These are phyloP conservation scores for Claviceps capensis DNA, from an alignment of 2,329 filamentous ascomycete genomes.

Conservation along the genomic window DNA sequence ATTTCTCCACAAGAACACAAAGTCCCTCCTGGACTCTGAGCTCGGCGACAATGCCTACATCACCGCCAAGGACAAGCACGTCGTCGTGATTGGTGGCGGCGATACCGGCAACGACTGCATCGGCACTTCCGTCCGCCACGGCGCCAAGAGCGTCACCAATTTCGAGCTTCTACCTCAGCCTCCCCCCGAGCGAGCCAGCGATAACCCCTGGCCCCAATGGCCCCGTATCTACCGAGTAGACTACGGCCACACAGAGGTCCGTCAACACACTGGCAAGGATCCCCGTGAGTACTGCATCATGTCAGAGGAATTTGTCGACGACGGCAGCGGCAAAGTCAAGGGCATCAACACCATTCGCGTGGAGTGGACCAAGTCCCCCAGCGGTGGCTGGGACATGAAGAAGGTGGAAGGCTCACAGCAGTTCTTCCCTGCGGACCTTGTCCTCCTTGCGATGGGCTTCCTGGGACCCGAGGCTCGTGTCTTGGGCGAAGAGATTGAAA, in stretches of 20 bases:
- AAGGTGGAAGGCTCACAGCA: conserved; percentile 85
- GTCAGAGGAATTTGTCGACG: conserved; percentile 91
- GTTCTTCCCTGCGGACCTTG: conserved; percentile 91
- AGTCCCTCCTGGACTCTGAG: conserved; percentile 87
- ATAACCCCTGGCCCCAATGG: conserved; percentile 99
- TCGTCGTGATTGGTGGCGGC: conserved; percentile 93
- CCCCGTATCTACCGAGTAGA: conserved; percentile 96
- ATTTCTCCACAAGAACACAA: conserved; percentile 94
- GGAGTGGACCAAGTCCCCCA: conserved; percentile 84
- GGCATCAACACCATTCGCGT: conserved; percentile 93
- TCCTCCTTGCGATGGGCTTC: conserved; percentile 95
- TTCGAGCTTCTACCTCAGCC: conserved; percentile 92
- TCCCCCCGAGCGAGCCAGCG: conserved; percentile 73
- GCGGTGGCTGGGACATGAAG: conserved; percentile 97
- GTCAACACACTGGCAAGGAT: conserved; percentile 90
- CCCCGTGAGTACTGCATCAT: conserved; percentile 97
- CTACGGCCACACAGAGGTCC: conserved; percentile 91
- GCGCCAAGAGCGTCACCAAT: conserved; percentile 91
- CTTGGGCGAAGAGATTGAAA: conserved; percentile 77
- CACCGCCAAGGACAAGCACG: conserved; percentile 88
- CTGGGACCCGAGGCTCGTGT: conserved; percentile 82
- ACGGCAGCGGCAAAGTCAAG: conserved; percentile 76
- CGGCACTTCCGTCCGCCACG: conserved; percentile 88
- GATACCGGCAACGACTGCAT: conserved; percentile 98
- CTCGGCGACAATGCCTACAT: conserved; percentile 77